These are phyloP conservation scores for Periconia macrospinosa DNA, from an alignment of 2,329 filamentous ascomycete genomes.

Conservation along the genomic window DNA sequence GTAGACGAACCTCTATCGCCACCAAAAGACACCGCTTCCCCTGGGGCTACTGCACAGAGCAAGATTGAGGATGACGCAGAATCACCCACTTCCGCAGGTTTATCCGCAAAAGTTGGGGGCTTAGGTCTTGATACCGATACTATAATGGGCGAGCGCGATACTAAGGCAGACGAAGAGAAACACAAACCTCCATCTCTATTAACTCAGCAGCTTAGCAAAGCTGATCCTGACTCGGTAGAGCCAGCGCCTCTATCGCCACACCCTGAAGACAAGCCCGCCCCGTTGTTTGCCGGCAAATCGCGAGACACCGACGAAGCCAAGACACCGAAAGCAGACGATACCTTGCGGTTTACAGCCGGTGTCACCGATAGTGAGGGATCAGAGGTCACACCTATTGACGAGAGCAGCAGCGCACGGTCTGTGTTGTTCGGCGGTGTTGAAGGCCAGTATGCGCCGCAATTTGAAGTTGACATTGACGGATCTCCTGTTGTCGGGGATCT, in stretches of 20 bases:
- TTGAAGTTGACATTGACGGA: slow-evolving; percentile 63
- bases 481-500: slow-evolving; percentile 89
- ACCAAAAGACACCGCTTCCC: slow-evolving; percentile 24
- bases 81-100: slow-evolving; percentile 55
- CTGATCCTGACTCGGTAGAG: slow-evolving; percentile 28
- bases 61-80: slow-evolving; percentile 38
- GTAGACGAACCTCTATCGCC: slow-evolving; percentile 78
- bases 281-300: slow-evolving; percentile 59
- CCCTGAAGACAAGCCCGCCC: slow-evolving; percentile 69
- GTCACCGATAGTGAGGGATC: slow-evolving; percentile 33
- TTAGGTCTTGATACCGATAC: slow-evolving; percentile 65
- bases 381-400: slow-evolving; percentile 42
- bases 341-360: slow-evolving; percentile 29
- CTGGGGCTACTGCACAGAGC: slow-evolving; percentile 18
- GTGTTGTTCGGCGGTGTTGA: slow-evolving; percentile 39
- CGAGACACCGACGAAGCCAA: slow-evolving; percentile 28
- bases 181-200: slow-evolving; percentile 41
- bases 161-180: slow-evolving; percentile 22
- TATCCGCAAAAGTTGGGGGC: slow-evolving; percentile 57
- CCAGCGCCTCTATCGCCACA: slow-evolving; percentile 53
- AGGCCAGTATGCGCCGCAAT: slow-evolving; percentile 39
- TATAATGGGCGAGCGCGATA: slow-evolving; percentile 45
- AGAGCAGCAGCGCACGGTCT: slow-evolving; percentile 36
- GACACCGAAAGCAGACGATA: slow-evolving; percentile 26
- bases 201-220: slow-evolving; percentile 46